Evolutionary conservation across 352 stramenopile genomes (phyloP).

Genomic region (Pythium volutum): DNA sequence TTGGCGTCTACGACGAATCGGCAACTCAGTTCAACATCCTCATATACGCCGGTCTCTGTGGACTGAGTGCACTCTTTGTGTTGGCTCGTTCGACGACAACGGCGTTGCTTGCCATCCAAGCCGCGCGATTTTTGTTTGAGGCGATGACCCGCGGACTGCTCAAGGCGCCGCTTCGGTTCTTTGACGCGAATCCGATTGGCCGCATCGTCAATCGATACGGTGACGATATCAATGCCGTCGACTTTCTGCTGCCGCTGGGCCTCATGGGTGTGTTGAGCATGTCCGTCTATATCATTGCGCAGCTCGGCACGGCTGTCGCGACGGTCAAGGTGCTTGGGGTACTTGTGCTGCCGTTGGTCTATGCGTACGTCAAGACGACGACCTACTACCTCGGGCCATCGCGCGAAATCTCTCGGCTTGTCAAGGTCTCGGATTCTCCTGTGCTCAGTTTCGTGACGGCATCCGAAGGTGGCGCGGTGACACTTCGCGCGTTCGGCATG

Average conservation of each 20-base stretch:
- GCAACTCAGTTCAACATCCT: conserved; percentile 23
- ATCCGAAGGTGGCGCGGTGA: conserved; percentile 29
- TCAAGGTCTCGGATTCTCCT: conserved; percentile 37
- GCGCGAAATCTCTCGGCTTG: conserved; percentile 39
- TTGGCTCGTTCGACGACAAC: conserved; percentile 26
- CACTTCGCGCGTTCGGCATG: conserved; percentile 36
- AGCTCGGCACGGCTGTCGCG: conserved; percentile 64
- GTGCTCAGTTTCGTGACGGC: conserved; percentile 35
- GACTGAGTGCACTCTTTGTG: conserved; percentile 25
- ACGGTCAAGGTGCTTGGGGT: conserved; percentile 73
- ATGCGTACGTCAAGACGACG: conserved; percentile 65
- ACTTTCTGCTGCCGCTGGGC: conserved; percentile 58
- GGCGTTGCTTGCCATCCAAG: conserved; percentile 24
- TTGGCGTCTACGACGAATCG: conserved; percentile 18
- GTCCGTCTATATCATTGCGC: conserved; percentile 55
- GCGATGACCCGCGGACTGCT: conserved; percentile 72
- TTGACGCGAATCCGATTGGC: conserved; percentile 84
- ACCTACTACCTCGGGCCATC: conserved; percentile 39
- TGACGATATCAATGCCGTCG: conserved; percentile 84
- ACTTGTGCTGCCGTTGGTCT: conserved; percentile 76
- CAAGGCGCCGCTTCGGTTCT: conserved; percentile 82
- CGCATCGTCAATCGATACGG: conserved; percentile 86
- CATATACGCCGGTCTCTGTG: conserved; percentile 26
- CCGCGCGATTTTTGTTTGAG: conserved; percentile 61
- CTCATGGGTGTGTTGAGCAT: conserved; percentile 23